Evolutionary conservation across 2,329 filamentous ascomycete species (phyloP).

Genomic region (Teratosphaeria gauchensis): DNA sequence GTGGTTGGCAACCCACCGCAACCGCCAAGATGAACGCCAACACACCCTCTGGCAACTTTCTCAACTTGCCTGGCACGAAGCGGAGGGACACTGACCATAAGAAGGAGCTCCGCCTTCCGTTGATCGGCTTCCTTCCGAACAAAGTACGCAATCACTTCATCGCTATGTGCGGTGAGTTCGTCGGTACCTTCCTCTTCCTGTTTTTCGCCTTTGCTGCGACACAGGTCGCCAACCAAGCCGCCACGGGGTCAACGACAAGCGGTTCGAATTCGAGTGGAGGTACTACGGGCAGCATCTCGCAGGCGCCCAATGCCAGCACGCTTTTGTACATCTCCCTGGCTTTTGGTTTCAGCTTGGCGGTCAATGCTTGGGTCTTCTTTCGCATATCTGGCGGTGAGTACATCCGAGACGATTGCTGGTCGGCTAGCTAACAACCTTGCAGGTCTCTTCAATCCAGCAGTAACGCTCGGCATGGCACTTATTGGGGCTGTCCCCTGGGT

Average conservation of each 20-base stretch:
- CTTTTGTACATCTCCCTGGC: slow-evolving; percentile 31
- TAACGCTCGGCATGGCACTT: slow-evolving; percentile 39
- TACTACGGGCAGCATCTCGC: slow-evolving; percentile 12
- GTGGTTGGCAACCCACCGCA: neutral
- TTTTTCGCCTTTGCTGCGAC: slow-evolving; percentile 33
- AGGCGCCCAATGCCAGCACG: slow-evolving; percentile 25
- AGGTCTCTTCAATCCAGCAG: slow-evolving; percentile 31
- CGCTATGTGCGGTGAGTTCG: slow-evolving; percentile 37
- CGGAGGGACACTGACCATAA: slow-evolving; percentile 5
- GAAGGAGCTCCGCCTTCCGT: slow-evolving; percentile 30
- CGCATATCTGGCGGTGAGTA: slow-evolving; percentile 30
- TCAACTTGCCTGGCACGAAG: slow-evolving; percentile 32
- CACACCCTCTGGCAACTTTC: slow-evolving; percentile 24
- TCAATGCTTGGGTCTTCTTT: slow-evolving; percentile 38
- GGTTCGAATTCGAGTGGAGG: slow-evolving; percentile 3
- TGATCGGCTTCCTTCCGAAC: slow-evolving; percentile 36
- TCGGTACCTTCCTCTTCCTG: slow-evolving; percentile 37
- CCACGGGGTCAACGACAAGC: slow-evolving; percentile 8
- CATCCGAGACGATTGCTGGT: neutral
- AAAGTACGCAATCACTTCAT: slow-evolving; percentile 34
- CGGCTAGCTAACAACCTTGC: neutral
- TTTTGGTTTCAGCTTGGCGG: slow-evolving; percentile 35
- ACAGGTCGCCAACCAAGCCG: slow-evolving; percentile 31
- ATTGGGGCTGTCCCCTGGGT: slow-evolving; percentile 39
- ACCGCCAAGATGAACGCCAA: slow-evolving; percentile 30